phyloP scores from a whole-genome alignment of 495 filamentous ascomycete genomes.

The Annulohypoxylon moriforme region DNA sequence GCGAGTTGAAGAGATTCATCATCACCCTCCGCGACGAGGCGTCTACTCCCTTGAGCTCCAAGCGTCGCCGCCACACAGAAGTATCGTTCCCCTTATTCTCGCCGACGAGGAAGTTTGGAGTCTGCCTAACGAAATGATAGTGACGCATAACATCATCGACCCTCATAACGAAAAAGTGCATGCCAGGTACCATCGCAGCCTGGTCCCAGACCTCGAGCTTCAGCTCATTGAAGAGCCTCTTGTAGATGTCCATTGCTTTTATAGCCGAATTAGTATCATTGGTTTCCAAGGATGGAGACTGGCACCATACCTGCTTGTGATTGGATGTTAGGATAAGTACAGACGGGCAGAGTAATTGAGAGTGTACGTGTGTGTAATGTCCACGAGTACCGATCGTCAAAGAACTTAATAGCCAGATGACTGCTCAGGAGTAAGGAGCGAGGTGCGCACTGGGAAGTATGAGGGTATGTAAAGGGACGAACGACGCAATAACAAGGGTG shows the following conservation, averaged over 20 bases:
- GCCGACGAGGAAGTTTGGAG: neutral
- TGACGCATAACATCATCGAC: neutral
- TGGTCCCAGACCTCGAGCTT: slow-evolving; percentile 33
- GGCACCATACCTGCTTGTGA: neutral
- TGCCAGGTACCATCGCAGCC: neutral
- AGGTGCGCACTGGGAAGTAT: neutral
- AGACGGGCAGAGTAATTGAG: neutral
- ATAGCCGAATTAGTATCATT: neutral
- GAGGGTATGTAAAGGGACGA: neutral
- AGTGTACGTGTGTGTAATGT: neutral
- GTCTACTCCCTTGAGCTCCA: neutral
- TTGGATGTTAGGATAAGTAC: neutral
- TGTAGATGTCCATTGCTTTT: slow-evolving; percentile 2
- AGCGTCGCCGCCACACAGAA: slow-evolving; percentile 17
- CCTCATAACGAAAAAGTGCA: slow-evolving; percentile 6
- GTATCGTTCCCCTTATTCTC: neutral
- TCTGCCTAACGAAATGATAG: neutral
- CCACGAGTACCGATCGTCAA: neutral
- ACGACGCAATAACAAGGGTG: neutral
- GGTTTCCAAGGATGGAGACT: neutral
- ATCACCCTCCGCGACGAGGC: neutral
- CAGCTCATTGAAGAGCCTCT: slow-evolving; percentile 20
- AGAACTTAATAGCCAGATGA: neutral
- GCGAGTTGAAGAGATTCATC: neutral
- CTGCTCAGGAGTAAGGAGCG: neutral